Evolutionary conservation across 2,329 filamentous ascomycete species (phyloP), one percentile per base, ranked within the genome.

Genomic region (Teratosphaeriaceae sp.): DNA sequence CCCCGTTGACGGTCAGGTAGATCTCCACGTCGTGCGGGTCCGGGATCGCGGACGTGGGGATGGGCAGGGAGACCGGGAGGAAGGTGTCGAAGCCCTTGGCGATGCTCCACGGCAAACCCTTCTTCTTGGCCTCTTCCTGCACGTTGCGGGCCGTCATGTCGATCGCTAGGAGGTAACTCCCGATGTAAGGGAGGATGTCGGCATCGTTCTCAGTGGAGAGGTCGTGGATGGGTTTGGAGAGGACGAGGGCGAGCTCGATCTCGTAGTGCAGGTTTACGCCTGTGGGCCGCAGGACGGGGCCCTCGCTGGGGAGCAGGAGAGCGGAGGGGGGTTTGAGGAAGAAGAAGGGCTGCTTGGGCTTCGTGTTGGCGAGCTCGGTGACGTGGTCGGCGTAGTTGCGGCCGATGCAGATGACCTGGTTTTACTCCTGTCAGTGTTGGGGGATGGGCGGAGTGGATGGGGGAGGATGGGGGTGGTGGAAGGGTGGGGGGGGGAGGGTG

Each of bases 71-170:
- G 60, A 98, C 77, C 45, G 92, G 92, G 40, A 94, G 75, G 72
- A 98, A 98, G 2, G 92, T 97, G 66, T 98, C 92, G 64, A 97
- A 98, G 36, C 92, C 92, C 73, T 98, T 98, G 55, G 87, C 84
- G 53, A 96, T 96, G 58, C 82, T 81, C 92, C 92, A 98, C 6
- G 92, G 92, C 13, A 97, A 80, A 26, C 92, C 88, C 74, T 92
- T 95, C 70, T 85, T 88, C 79, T 97, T 98, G 52, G 90, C 90
- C 71, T 96, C 88, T 57, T 95, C 86, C 69, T 98, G 92, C 5
- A 87, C 79, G 66, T 97, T 97, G 53, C 92, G 85, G 1, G 85
- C 92, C 8, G 92, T 98, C 87, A 98, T 94, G 69, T 98, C 92
- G 59, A 98, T 96, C 55, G 85, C 82, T 36, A 97, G 75, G 52